Conservation (phyloP, 768 basidiomycete species). For the Agaricus subrufescens region DNA sequence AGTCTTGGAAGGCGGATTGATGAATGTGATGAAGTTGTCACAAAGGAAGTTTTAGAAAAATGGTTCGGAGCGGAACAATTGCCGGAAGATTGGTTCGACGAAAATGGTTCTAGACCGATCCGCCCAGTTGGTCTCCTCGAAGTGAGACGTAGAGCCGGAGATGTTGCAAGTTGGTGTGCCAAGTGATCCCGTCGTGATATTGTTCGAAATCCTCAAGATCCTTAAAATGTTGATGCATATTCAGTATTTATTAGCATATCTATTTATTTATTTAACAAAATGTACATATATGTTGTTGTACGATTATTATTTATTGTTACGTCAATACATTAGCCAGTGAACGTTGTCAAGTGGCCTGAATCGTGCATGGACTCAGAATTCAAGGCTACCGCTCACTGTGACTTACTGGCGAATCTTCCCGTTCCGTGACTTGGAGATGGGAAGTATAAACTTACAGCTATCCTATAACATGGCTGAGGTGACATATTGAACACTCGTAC, state of each 20-base stretch:
- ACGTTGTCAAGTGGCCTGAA: neutral
- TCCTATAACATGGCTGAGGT: too few relatives aligned
- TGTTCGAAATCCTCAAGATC: neutral
- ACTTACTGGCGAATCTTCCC: too few relatives aligned
- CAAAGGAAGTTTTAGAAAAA: constrained; percentile 26
- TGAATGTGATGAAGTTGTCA: constrained; percentile 15
- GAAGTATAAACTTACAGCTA: too few relatives aligned
- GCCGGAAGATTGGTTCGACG: constrained; percentile 52
- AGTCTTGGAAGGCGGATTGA: constrained; percentile 16
- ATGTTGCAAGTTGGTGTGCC: constrained; percentile 3
- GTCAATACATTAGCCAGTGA: neutral
- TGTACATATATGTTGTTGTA: neutral
- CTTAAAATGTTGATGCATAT: neutral
- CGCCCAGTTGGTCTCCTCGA: constrained; percentile 23
- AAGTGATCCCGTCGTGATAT: neutral
- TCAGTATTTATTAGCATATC: too few relatives aligned
- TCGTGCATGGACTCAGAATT: too few relatives aligned
- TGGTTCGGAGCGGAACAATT: constrained; percentile 60
- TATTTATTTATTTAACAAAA: too few relatives aligned
- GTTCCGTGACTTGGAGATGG: too few relatives aligned
- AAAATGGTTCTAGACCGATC: constrained; percentile 22
- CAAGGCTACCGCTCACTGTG: too few relatives aligned
- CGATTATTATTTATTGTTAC: neutral
- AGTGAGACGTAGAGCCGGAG: constrained; percentile 15
- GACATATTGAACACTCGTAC: too few relatives aligned